A percentile compares a stretch with the other conserved stretches of the same genome.
These are phyloP conservation scores for Chytriomyces sp. DNA, from an alignment of 192 early-diverging fungal genomes.

Conservation along the genomic window DNA sequence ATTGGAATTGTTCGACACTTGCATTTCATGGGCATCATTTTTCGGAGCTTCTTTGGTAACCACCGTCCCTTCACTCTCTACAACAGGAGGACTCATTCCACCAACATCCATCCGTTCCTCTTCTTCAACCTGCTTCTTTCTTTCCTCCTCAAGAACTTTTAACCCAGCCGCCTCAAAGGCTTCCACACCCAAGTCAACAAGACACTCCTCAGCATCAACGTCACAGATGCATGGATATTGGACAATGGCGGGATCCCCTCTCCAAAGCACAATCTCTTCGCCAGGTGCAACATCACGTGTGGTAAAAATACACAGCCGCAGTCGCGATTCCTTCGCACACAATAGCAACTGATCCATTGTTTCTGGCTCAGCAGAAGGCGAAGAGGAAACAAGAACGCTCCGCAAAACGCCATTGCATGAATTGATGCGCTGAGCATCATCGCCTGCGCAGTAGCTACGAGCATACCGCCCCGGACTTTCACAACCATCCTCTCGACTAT, in stretches of 20 bases:
- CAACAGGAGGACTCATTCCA: not conserved
- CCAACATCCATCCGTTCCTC: not conserved
- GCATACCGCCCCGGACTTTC: constrained; percentile 44
- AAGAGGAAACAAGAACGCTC: constrained; percentile 31
- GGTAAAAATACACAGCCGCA: constrained; percentile 44
- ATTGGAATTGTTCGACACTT: too few species aligned
- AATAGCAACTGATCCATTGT: constrained; percentile 1
- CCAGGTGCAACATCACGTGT: constrained; percentile 31
- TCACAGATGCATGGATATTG: constrained; percentile 46
- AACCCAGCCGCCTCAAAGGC: constrained; percentile 4
- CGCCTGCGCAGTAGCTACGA: constrained; percentile 39
- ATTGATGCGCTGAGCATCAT: constrained; percentile 8
- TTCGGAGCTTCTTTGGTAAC: too few species aligned
- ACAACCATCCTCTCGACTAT: constrained; percentile 41
- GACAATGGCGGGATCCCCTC: constrained; percentile 1
- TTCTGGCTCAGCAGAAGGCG: constrained; percentile 33
- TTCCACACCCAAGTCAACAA: not conserved
- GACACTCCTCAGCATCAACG: constrained; percentile 31
- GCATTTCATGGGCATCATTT: too few species aligned
- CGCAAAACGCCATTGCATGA: constrained; percentile 43
- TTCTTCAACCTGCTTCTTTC: not conserved
- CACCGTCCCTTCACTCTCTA: too few species aligned
- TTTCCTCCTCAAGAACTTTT: not conserved
- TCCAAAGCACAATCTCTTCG: constrained; percentile 46
- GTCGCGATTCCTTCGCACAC: constrained; percentile 16